These are phyloP conservation scores for Lithohypha guttulata DNA, from an alignment of 2,329 filamentous ascomycete species.

Conservation along the genomic window DNA sequence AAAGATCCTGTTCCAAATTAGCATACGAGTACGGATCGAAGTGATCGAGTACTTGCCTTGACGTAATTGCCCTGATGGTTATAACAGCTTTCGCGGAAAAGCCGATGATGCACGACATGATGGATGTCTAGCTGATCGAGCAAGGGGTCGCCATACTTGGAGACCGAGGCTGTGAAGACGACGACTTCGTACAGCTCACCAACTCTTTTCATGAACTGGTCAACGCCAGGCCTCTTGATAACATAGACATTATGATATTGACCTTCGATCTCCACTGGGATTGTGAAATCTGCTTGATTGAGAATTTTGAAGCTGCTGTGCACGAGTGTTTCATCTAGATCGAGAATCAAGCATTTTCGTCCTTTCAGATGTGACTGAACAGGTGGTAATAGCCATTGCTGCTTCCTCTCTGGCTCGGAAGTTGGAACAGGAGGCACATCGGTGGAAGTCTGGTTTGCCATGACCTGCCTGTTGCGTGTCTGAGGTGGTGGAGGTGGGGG, in stretches of 20 bases:
- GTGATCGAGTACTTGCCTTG: conserved; percentile 46
- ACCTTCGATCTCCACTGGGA: conserved; percentile 96
- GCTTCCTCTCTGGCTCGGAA: conserved; percentile 34
- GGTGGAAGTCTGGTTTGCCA: conserved; percentile 27
- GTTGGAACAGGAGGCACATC: conserved; percentile 33
- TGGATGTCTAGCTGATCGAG: conserved; percentile 96
- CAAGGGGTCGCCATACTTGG: conserved; percentile 96
- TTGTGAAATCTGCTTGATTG: conserved; percentile 96
- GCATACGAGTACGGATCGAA: not conserved
- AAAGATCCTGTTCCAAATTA: conserved; percentile 55
- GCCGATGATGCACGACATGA: conserved; percentile 84
- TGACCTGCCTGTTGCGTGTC: conserved; percentile 34
- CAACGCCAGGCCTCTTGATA: conserved; percentile 96
- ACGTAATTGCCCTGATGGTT: conserved; percentile 99
- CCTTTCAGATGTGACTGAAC: conserved; percentile 69
- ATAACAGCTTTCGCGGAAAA: conserved; percentile 98
- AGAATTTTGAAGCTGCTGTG: conserved; percentile 99
- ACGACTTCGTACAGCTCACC: conserved; percentile 97
- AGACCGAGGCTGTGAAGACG: conserved; percentile 95
- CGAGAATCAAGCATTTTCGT: conserved; percentile 86
- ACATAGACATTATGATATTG: conserved; percentile 99
- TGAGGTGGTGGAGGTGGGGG: conserved; percentile 47
- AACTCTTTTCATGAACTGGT: conserved; percentile 97
- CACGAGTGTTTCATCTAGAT: conserved; percentile 91
- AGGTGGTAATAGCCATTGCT: conserved; percentile 70